Evolutionary conservation across 345 rosid species (phyloP).

Genomic region (Dipteronia sinensis): DNA sequence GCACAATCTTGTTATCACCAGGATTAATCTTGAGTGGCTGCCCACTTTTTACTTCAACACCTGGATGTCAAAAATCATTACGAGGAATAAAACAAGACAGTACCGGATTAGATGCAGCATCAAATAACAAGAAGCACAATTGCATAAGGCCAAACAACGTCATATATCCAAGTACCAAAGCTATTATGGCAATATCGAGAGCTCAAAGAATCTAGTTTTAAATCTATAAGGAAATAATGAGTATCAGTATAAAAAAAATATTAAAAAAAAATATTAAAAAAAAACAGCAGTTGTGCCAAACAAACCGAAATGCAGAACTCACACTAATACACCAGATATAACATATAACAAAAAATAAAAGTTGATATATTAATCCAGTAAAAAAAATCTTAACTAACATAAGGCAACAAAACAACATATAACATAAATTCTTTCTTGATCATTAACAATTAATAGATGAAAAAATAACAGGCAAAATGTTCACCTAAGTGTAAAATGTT

Average conservation of each 20-base stretch:
- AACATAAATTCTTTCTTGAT: too few species aligned
- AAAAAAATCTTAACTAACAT: background rate
- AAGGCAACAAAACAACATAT: background rate
- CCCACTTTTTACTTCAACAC: slow-evolving; percentile 68
- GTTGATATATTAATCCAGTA: background rate
- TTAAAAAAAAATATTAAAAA: too few species aligned
- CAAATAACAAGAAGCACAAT: background rate
- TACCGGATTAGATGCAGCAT: background rate
- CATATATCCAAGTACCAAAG: background rate
- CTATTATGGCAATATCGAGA: background rate
- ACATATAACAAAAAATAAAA: background rate
- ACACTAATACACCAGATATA: background rate
- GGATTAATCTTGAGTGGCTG: slow-evolving; percentile 35
- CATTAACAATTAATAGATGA: background rate
- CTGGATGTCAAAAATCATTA: slow-evolving; percentile 29
- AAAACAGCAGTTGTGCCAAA: background rate
- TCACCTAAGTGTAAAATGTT: background rate
- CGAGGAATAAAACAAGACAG: background rate
- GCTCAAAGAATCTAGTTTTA: background rate
- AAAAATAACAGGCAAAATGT: background rate
- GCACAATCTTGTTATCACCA: slow-evolving; percentile 40
- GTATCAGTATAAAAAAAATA: background rate
- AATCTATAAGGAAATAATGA: background rate
- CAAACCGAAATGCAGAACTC: background rate
- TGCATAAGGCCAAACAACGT: background rate